These are phyloP conservation scores for Lolium rigidum DNA, from an alignment of 176 grass and related monocot species.

Conservation along the genomic window DNA sequence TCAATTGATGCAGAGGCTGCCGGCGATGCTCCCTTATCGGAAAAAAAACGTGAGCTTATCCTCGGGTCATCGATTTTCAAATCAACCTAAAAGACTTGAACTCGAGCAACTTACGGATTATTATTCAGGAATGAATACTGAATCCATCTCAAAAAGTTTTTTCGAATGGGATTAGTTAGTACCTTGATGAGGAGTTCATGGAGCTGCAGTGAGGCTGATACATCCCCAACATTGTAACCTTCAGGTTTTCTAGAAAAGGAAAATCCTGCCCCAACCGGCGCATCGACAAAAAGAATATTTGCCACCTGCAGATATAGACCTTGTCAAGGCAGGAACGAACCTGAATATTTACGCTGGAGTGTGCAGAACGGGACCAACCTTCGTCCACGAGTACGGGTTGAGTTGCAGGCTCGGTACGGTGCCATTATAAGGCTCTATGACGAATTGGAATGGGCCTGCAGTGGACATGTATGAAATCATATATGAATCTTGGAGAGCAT, in stretches of 20 bases:
- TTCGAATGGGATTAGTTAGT: too few species aligned
- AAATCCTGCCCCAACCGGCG: conserved; percentile 69
- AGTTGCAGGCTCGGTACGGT: conserved; percentile 44
- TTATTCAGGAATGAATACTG: too few species aligned
- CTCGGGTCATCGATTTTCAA: too few species aligned
- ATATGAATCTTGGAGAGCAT: not conserved
- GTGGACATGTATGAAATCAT: not conserved
- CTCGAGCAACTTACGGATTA: too few species aligned
- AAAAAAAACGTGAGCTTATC: too few species aligned
- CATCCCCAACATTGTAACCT: conserved; percentile 65
- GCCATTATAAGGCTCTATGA: conserved; percentile 44
- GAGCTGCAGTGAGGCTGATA: conserved; percentile 35
- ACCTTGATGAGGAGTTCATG: conserved; percentile 59
- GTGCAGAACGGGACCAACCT: conserved; percentile 31
- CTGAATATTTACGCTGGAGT: not conserved
- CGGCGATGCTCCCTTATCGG: too few species aligned
- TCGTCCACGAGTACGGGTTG: conserved; percentile 61
- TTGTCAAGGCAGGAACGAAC: not conserved
- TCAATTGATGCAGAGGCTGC: too few species aligned
- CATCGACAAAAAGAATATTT: conserved; percentile 72
- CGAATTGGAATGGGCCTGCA: conserved; percentile 48
- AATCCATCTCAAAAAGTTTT: too few species aligned
- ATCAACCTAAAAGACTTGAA: too few species aligned
- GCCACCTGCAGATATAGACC: conserved; percentile 42
- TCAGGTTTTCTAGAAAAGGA: conserved; percentile 53